Base-by-base conservation (phyloP, 495 filamentous ascomycete genomes). In the Lasiosphaeris hirsuta region DNA sequence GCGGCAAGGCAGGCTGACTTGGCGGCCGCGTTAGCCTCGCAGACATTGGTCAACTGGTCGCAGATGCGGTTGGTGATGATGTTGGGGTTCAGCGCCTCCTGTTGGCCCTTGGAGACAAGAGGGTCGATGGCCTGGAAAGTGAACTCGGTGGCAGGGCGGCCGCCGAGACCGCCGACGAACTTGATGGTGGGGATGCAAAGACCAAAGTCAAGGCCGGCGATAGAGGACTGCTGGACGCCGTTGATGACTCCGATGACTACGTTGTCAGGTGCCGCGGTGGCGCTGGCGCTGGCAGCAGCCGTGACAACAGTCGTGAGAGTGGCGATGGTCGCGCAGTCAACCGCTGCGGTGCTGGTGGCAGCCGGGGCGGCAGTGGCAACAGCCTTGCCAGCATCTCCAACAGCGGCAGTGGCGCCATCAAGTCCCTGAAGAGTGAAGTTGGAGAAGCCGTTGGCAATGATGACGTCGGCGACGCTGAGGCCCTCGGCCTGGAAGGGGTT, bases 1-100 rank as follows among this genome's bases (percentile, higher is more conserved):
- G 80, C 82, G 3, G 53, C 64, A 46, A 52, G 51, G 67, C 76
- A 80, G 3, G 74, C 72, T 37, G 70, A 63, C 68, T 77, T 71
- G 51, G 80, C 82, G 35, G 81, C 82, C 37, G 70, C 67, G 67
- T 80, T 81, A 45, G 81, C 81, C 40, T 67, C 71, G 73, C 82
- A 85, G 41, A 82, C 73, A 66, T 80, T 80, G 67, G 46, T 76
- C 35, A 85, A 74, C 74, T 84, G 81, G 69, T 85, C 81, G 65
- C 81, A 82, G 66, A 86, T 77, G 53, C 81, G 78, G 76, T 84
- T 85, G 72, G 82, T 82, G 75, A 86, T 86, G 76, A 86, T 86
- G 71, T 78, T 78, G 54, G 79, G 79, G 73, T 83, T 82, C 38
- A 84, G 71, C 4, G 79, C 79, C 59, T 82, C 76, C 63, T 75